Conservation (phyloP, 345 rosid genomes). For the Pistacia atlantica region DNA sequence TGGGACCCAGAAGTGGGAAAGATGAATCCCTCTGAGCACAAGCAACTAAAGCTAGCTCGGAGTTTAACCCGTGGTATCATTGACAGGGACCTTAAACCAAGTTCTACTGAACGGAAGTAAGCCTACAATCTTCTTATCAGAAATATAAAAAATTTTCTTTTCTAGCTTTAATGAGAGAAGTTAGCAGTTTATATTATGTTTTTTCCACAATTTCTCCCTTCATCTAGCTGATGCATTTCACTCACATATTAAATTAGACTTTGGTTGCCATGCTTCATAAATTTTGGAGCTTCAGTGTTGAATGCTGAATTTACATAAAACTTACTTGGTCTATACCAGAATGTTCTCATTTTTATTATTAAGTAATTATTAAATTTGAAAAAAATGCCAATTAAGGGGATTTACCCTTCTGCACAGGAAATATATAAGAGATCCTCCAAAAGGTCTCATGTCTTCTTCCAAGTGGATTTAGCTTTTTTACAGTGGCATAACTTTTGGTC, state of each 20-base stretch:
- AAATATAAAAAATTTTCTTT: not conserved
- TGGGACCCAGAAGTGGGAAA: constrained; percentile 97
- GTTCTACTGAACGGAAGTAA: constrained; percentile 82
- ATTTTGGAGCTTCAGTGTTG: not conserved
- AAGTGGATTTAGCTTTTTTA: not conserved
- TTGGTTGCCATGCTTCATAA: not conserved
- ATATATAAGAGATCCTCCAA: not conserved
- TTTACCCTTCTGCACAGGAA: not conserved
- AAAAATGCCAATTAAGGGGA: not conserved
- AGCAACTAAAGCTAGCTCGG: constrained; percentile 96
- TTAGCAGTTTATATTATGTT: not conserved
- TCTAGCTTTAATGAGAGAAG: not conserved
- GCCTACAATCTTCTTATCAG: constrained; percentile 22
- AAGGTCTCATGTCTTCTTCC: not conserved
- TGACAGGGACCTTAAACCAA: constrained; percentile 97
- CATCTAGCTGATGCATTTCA: not conserved
- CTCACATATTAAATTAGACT: not conserved
- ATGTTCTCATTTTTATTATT: not conserved
- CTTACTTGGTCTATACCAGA: no score
- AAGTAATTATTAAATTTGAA: not conserved
- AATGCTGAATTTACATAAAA: not conserved
- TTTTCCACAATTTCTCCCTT: not conserved
- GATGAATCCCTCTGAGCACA: constrained; percentile 96
- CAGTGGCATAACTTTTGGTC: not conserved
- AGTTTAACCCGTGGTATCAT: constrained; percentile 96